A percentile compares a stretch with the other conserved stretches of the same genome.
These are phyloP conservation scores for Phytophthora europaea DNA, from an alignment of 352 stramenopile species.

Conservation along the genomic window DNA sequence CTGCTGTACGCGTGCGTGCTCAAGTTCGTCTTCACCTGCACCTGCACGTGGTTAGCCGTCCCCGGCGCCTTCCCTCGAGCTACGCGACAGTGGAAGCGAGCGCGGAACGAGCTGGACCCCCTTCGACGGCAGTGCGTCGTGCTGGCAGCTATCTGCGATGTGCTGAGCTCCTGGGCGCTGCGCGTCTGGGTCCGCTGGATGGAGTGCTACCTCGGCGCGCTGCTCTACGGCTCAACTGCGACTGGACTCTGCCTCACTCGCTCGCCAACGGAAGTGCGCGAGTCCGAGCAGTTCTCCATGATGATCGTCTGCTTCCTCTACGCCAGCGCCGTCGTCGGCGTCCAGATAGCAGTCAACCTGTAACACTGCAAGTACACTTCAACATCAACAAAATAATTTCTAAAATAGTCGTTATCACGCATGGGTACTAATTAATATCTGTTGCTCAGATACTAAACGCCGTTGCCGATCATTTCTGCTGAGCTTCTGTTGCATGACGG, in stretches of 20 bases:
- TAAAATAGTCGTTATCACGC: background rate
- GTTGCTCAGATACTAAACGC: too few relatives aligned
- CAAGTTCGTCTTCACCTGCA: conserved; percentile 81
- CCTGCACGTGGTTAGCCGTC: conserved; percentile 74
- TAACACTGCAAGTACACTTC: conserved; percentile 26
- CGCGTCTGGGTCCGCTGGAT: conserved; percentile 69
- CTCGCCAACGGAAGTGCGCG: conserved; percentile 57
- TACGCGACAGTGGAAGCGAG: conserved; percentile 62
- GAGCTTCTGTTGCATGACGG: too few relatives aligned
- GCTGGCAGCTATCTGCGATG: conserved; percentile 61
- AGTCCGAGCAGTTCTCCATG: conserved; percentile 72
- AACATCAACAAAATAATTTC: background rate
- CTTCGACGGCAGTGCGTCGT: conserved; percentile 65
- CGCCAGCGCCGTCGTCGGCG: conserved; percentile 61
- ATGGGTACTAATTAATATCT: too few relatives aligned
- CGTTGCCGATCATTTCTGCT: too few relatives aligned
- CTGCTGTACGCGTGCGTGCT: conserved; percentile 61
- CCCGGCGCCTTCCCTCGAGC: conserved; percentile 65
- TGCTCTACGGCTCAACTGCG: conserved; percentile 34
- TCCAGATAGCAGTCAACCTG: conserved; percentile 78
- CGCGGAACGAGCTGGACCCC: conserved; percentile 49
- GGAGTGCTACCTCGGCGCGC: conserved; percentile 53
- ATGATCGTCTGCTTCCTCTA: conserved; percentile 65
- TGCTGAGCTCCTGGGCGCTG: conserved; percentile 69
- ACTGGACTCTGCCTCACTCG: conserved; percentile 47